These are phyloP conservation scores for Stachybotrys echinatus DNA, from an alignment of 2,329 filamentous ascomycete species.

Conservation along the genomic window DNA sequence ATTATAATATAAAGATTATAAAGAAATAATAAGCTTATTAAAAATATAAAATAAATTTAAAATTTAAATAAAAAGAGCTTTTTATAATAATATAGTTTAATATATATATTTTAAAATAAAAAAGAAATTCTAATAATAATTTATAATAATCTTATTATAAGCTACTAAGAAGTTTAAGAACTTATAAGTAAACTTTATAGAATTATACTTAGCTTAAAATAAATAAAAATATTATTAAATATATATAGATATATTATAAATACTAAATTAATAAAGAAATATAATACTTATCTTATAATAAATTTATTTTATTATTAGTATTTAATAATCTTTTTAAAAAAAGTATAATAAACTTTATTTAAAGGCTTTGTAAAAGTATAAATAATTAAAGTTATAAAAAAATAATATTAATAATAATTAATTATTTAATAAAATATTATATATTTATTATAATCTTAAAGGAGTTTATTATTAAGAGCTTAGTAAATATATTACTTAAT, in stretches of 20 bases:
- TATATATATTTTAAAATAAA: background rate
- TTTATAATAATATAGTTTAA: background rate
- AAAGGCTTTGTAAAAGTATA: background rate
- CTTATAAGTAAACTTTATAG: too few relatives aligned
- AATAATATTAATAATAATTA: slow-evolving; percentile 1
- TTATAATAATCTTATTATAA: slow-evolving; percentile 6
- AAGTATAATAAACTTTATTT: slow-evolving; percentile 3
- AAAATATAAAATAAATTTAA: background rate
- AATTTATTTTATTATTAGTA: slow-evolving; percentile 1
- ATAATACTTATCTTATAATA: background rate
- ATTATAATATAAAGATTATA: too few relatives aligned
- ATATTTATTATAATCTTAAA: background rate
- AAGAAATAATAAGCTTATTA: too few relatives aligned
- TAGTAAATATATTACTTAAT: background rate
- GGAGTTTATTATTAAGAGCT: background rate
- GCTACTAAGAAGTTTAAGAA: slow-evolving; percentile 1
- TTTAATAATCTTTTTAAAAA: background rate
- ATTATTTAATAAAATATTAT: slow-evolving; percentile 1
- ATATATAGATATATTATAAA: slow-evolving; percentile 3
- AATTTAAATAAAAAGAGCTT: slow-evolving; percentile 4
- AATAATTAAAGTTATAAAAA: background rate
- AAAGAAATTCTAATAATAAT: background rate
- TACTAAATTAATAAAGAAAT: background rate
- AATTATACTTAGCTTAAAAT: slow-evolving; percentile 5
- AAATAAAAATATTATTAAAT: background rate